phyloP scores from a whole-genome alignment of 148 eudicot species.

The Rhododendron ovatum region DNA sequence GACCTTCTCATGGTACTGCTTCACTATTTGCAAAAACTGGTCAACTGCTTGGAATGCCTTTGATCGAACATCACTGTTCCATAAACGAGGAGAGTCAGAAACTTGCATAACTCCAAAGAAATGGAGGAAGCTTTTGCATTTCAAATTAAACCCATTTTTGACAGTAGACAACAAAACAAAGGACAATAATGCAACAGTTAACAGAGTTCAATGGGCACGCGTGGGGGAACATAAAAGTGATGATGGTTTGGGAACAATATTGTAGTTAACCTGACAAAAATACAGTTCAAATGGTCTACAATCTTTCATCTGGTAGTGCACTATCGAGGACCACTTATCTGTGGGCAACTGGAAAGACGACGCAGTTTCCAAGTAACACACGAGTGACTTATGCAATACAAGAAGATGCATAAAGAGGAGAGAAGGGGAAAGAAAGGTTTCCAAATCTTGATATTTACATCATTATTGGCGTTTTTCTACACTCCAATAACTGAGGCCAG shows the following conservation, averaged over 20 bases:
- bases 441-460: background rate
- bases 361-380: background rate
- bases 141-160: background rate
- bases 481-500: background rate
- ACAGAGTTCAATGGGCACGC: background rate
- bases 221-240: background rate
- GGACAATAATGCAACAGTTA: background rate
- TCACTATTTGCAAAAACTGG: slow-evolving; percentile 77
- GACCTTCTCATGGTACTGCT: slow-evolving; percentile 75
- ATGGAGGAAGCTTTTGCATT: background rate
- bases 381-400: background rate
- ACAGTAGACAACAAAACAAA: background rate
- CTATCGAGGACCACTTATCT: background rate
- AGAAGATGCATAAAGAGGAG: background rate
- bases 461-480: background rate
- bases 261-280: background rate
- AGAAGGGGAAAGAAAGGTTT: background rate
- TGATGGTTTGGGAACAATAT: background rate
- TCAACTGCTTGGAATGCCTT: slow-evolving; percentile 87
- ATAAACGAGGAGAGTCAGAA: slow-evolving; percentile 1
- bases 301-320: background rate
- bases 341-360: background rate
- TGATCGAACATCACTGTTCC: slow-evolving; percentile 77
- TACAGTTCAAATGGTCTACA: background rate
- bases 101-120: slow-evolving; percentile 2